phyloP scores from a whole-genome alignment of 139 green algal species.

The Chlorella sorokiniana region DNA sequence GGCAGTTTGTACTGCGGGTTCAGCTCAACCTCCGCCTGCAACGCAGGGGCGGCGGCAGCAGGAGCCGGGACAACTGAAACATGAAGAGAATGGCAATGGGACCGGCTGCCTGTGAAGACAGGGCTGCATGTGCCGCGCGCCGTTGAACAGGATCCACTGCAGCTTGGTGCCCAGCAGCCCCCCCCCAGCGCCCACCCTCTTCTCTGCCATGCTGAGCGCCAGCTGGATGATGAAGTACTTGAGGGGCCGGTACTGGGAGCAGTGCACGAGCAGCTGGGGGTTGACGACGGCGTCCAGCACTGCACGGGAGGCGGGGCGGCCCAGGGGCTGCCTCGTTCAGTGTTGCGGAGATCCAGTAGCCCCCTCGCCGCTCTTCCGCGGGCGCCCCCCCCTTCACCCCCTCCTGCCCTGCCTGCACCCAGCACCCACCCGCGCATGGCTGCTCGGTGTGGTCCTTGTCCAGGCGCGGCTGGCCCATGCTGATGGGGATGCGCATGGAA shows the following conservation, averaged over 20 bases:
- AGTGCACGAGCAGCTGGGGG: constrained; percentile 57
- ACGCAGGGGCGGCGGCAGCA: neutral
- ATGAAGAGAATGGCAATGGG: too few species aligned
- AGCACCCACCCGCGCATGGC: constrained; percentile 46
- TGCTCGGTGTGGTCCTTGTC: constrained; percentile 68
- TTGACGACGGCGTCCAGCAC: constrained; percentile 76
- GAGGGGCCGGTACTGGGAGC: constrained; percentile 46
- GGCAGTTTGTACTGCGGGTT: constrained; percentile 79
- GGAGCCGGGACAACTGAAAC: neutral
- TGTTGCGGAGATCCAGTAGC: too few species aligned
- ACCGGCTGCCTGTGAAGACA: too few species aligned
- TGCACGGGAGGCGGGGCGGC: too few species aligned
- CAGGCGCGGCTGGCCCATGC: constrained; percentile 38
- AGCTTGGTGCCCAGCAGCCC: neutral
- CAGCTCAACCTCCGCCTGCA: constrained; percentile 67
- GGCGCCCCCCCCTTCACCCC: too few species aligned
- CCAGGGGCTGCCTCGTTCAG: too few species aligned
- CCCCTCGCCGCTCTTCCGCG: too few species aligned
- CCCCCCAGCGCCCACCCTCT: constrained; percentile 1
- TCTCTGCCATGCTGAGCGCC: constrained; percentile 38
- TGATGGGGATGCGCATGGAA: constrained; percentile 73
- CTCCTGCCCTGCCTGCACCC: neutral
- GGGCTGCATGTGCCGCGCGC: too few species aligned
- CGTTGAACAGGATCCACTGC: too few species aligned
- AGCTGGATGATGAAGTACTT: constrained; percentile 78